Evolutionary conservation across 768 basidiomycete species (phyloP), one percentile per base, ranked within the genome.

Genomic region (Suillus tomentosus): DNA sequence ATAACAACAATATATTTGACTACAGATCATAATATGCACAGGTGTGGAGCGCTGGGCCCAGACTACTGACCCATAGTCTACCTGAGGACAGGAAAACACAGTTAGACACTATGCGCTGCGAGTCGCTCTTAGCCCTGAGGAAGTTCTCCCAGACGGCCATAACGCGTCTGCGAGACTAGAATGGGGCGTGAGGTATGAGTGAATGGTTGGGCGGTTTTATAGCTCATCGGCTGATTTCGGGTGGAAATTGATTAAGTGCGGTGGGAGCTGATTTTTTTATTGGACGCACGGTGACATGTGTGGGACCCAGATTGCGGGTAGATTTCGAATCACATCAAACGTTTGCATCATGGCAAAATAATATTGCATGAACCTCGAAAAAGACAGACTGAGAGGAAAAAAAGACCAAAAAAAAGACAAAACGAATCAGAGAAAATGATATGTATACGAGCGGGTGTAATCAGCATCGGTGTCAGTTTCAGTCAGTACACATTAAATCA

Each of bases 81-180:
- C 56, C 19, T 58, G 50, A 42, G 37, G 10, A n/a, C 3, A 40
- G 15, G 24, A 60, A 14, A 58, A 31, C 27, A 5, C 61, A 58
- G 15, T 37, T 22, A 42, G 56, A 60, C 37, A 42, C 42, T 9
- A 55, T 17, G 31, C 57, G 61, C 61, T 27, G 13, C 22, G 37
- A 62, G 17, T 67, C 37, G 31, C 24, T 71, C 50, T 75, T 45
- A 68, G 72, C 69, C 67, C 70, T 36, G 70, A 74, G 74, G 69
- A 72, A 72, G 65, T 70, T 77, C 71, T 67, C 65, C 64, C 54
- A 71, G 64, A 70, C 68, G 64, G 62, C 24, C 37, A 27, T 50
- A 45, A 50, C 48, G 9, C 40, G 67, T 63, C 65, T 61, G 51
- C 58, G 62, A 70, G 72, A 71, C 73, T 69, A 73, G 72, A 71